Percentiles rank a stretch among this genome's conserved stretches.
These are phyloP conservation scores for Themeda triandra DNA, from an alignment of 176 grass and related monocot species.

Conservation along the genomic window DNA sequence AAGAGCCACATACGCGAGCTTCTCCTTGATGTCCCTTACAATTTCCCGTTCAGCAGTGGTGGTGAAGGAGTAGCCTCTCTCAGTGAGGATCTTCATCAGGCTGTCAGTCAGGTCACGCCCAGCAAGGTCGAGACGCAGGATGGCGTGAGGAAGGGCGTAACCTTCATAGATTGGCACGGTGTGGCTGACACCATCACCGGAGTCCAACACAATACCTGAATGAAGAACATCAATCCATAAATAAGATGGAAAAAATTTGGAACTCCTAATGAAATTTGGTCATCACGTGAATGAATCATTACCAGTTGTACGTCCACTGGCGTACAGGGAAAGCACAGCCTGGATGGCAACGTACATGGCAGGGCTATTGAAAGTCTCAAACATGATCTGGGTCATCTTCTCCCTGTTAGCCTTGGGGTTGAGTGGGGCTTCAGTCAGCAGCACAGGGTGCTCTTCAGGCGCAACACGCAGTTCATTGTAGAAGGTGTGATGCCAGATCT, in stretches of 20 bases:
- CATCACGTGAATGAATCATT: background rate
- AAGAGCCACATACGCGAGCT: slow-evolving; percentile 39
- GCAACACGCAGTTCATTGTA: slow-evolving; percentile 46
- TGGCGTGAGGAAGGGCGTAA: slow-evolving; percentile 43
- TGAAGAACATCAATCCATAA: background rate
- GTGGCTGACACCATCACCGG: slow-evolving; percentile 47
- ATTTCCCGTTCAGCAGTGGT: slow-evolving; percentile 50
- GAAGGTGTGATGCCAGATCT: slow-evolving; percentile 51
- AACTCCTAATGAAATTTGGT: background rate
- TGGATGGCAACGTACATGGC: slow-evolving; percentile 54
- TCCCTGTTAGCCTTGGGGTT: slow-evolving; percentile 51
- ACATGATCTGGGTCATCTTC: slow-evolving; percentile 54
- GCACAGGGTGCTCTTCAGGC: slow-evolving; percentile 44
- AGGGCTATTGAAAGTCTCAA: slow-evolving; percentile 49
- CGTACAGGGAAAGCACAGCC: slow-evolving; percentile 47
- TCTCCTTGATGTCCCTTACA: slow-evolving; percentile 48
- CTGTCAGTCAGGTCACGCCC: slow-evolving; percentile 45
- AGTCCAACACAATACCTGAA: slow-evolving; percentile 43
- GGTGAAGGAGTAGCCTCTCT: slow-evolving; percentile 50
- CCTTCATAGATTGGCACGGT: slow-evolving; percentile 46
- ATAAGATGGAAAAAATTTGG: background rate
- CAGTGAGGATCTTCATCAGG: slow-evolving; percentile 50
- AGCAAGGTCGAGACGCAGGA: slow-evolving; percentile 44
- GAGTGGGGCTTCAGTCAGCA: slow-evolving; percentile 51
- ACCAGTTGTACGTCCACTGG: slow-evolving; percentile 50